Percentiles rank a stretch among this genome's conserved stretches.
Conservation (phyloP, 805 yeast species). For the Ogataea sp. region DNA sequence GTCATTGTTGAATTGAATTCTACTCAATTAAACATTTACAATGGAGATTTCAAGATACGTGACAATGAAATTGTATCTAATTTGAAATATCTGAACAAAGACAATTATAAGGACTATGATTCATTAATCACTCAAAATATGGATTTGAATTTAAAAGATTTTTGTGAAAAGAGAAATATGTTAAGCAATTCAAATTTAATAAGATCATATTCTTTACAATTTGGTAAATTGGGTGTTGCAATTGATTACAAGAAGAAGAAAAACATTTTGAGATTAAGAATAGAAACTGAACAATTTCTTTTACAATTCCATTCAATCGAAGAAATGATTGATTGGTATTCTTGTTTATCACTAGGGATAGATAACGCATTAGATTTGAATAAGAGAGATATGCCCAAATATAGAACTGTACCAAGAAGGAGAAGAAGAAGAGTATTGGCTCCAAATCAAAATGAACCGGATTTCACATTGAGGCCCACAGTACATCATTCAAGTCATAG, state of each 20-base stretch:
- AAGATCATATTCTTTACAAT: slow-evolving; percentile 75
- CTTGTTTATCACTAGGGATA: slow-evolving; percentile 63
- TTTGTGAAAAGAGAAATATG: slow-evolving; percentile 14
- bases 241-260: slow-evolving; percentile 69
- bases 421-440: slow-evolving; percentile 36
- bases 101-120: slow-evolving; percentile 11
- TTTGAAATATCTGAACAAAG: slow-evolving; percentile 2
- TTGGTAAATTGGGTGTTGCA: slow-evolving; percentile 79
- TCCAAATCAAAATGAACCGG: slow-evolving; percentile 1
- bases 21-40: slow-evolving; percentile 73
- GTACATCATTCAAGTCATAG: neutral
- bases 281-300: slow-evolving; percentile 77
- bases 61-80: neutral
- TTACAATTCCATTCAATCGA: slow-evolving; percentile 54
- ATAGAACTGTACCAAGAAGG: slow-evolving; percentile 75
- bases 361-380: slow-evolving; percentile 74
- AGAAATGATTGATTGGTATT: slow-evolving; percentile 73
- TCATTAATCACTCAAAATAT: slow-evolving; percentile 20
- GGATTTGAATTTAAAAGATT: slow-evolving; percentile 18
- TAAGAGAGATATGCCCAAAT: slow-evolving; percentile 63
- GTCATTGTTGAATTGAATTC: slow-evolving; percentile 71
- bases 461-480: slow-evolving; percentile 7
- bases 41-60: slow-evolving; percentile 19
- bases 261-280: slow-evolving; percentile 64
- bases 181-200: slow-evolving; percentile 30